Base-by-base conservation (phyloP, 1,139 yeast species). In the Suhomyces choctaworum region DNA sequence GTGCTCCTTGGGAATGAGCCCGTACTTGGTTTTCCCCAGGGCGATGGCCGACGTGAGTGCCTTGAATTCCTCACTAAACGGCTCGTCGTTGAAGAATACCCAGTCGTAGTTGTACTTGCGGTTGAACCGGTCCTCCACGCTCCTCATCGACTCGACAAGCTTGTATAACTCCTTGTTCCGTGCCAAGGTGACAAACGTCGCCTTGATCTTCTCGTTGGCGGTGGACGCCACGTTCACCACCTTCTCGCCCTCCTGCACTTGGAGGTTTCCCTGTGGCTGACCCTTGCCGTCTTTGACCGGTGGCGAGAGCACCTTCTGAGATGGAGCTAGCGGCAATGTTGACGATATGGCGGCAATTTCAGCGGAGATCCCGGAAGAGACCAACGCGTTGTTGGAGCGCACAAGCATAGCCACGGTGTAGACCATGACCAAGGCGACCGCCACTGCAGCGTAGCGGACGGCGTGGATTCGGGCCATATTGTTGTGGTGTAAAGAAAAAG, bases 71-170 rank as follows among this genome's bases (percentile, higher is more conserved):
- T 72, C 70, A 16, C 71, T 57, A 52, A 82, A 81, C 14, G 66
- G 73, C 44, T 73, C 82, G 46, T 83, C 82, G 58, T 83, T 83
- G 41, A 84, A 65, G 53, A 85, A 85, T 9, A 84, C 84, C 94
- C 94, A 85, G 56, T 84, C 92, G 56, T 85, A 85, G 50, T 80
- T 69, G 62, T 60, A 84, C 40, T 76, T 69, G 26, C 64, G 55
- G 63, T 85, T 85, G 66, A 84, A 85, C 30, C 89, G 66, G 54
- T 82, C 87, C 59, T 85, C 92, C 36, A 82, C 66, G 22, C 77
- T 68, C 39, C 89, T 67, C 64, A 85, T 83, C 2, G 90, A 72
- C 45, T 70, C 66, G 37, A 83, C 61, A 10, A 88, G 83, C 3
- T 76, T 80, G 30, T 66, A 70, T 22, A 85, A 58, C 56, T 85